A percentile compares a stretch with the other conserved stretches of the same genome.
phyloP scores from a whole-genome alignment of 192 early-diverging fungal species.

The Coemansia aciculifera region DNA sequence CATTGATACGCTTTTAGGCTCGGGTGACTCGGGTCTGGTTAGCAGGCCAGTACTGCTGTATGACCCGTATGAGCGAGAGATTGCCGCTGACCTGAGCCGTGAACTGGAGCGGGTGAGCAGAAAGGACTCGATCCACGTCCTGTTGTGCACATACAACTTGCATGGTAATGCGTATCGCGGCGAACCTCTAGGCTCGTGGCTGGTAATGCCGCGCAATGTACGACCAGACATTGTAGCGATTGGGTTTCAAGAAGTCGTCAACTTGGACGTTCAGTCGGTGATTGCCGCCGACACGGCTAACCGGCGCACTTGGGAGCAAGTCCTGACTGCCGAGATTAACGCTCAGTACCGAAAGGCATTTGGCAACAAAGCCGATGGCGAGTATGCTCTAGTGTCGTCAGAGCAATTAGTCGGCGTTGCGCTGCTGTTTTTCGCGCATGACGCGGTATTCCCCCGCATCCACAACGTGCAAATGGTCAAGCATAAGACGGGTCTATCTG shows the following conservation, averaged over 20 bases:
- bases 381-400: conserved; percentile 82
- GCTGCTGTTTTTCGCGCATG: conserved; percentile 83
- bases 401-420: conserved; percentile 90
- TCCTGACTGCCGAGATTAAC: conserved; percentile 43
- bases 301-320: conserved; percentile 48
- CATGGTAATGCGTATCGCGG: conserved; percentile 75
- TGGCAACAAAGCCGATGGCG: conserved; percentile 26
- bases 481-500: conserved; percentile 92
- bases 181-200: conserved; percentile 57
- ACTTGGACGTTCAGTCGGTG: conserved; percentile 73
- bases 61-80: conserved; percentile 40
- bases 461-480: conserved; percentile 80
- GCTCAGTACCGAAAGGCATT: conserved; percentile 25
- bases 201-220: conserved; percentile 32
- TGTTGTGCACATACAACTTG: conserved; percentile 89
- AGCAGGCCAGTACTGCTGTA: conserved; percentile 41
- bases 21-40: conserved; percentile 37
- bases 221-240: conserved; percentile 81
- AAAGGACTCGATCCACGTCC: conserved; percentile 60
- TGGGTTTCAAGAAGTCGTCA: conserved; percentile 97
- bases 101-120: conserved; percentile 39
- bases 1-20: conserved; percentile 84
- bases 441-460: conserved; percentile 65
- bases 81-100: conserved; percentile 24
- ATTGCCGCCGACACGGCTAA: conserved; percentile 66